Conservation (phyloP, 2,329 filamentous ascomycete species). For the Arthrobotrys megalospora region DNA sequence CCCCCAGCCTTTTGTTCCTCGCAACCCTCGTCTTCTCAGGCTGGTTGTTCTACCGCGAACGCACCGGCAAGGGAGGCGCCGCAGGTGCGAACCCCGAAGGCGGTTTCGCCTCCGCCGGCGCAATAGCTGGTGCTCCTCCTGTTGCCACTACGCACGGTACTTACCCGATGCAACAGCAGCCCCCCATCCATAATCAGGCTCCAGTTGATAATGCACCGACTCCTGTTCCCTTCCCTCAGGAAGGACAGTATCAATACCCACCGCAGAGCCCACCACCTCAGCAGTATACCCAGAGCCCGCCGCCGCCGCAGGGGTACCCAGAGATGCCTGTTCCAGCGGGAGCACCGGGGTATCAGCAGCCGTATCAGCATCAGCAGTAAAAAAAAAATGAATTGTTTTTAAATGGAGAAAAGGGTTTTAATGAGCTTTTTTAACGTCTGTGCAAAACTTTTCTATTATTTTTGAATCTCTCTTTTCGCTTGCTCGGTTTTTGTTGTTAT, state of each 20-base stretch:
- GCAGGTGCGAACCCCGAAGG: conserved; percentile 59
- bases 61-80: conserved; percentile 30
- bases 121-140: conserved; percentile 48
- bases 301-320: conserved; percentile 32
- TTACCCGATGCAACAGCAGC: conserved; percentile 60
- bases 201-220: conserved; percentile 7
- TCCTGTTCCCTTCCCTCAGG: conserved; percentile 45
- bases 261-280: conserved; percentile 41
- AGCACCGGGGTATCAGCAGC: conserved; percentile 25
- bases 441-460: neutral
- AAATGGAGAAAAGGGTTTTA: conserved; percentile 1
- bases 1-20: conserved; percentile 63
- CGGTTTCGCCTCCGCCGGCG: conserved; percentile 55
- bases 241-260: conserved; percentile 49
- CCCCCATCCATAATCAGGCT: conserved; percentile 4
- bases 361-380: conserved; percentile 19
- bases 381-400: conserved; percentile 13
- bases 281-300: conserved; percentile 29
- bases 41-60: conserved; percentile 57
- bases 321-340: conserved; percentile 24
- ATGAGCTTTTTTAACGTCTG: conserved; percentile 5
- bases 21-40: conserved; percentile 62
- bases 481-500: neutral
- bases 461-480: neutral
- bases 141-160: conserved; percentile 40